Base-by-base conservation (phyloP, 345 rosid species). In the Citrus hindsii region DNA sequence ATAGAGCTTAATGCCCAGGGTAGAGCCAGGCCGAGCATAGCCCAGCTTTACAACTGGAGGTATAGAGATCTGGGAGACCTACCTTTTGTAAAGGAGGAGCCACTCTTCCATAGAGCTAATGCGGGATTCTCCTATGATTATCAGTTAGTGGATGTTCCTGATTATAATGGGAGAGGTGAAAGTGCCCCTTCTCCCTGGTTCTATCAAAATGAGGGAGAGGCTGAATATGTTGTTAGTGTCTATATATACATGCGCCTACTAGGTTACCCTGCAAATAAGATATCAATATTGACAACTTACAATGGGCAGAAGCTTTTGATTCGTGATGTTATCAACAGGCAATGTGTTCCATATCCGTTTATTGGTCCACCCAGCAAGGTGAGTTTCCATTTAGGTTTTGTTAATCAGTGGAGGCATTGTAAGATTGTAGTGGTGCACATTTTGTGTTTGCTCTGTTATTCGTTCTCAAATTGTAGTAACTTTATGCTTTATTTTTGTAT, bases 1-100 rank as follows among this genome's bases (percentile, higher is more conserved):
- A 94, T 96, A 67, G 99, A 96, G 91, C 98, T 96, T 77, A 96
- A 96, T 86, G 99, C 99, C 46, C 99, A 96, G 83, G 99, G 99
- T 82, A 89, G 99, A 91, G 97, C 99, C 79, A 87, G 99, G 87
- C 97, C 99, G 70, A 91, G 95, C 86, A 90, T 96, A 73, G 98
- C 99, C 56, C 79, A 87, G 80, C 98, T 96, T 59, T 96, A 94
- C 80, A 96, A 96, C 82, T 96, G 99, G 99, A 90, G 99, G 84
- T 96, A 96, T 84, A 87, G 95, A 83, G 97, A 94, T 63, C 83
- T 96, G 87, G 99, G 99, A 72, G 99, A 96, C 84, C 97, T 96
- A 83, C 86, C 98, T 56, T 87, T 78, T 71, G 92, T 96, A 53
- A 96, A 83, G 90, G 93, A 92, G 83, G 84, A 79, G 46, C 81